Base-by-base conservation (phyloP, 75 land plant species). In the Sequoiadendron giganteum region DNA sequence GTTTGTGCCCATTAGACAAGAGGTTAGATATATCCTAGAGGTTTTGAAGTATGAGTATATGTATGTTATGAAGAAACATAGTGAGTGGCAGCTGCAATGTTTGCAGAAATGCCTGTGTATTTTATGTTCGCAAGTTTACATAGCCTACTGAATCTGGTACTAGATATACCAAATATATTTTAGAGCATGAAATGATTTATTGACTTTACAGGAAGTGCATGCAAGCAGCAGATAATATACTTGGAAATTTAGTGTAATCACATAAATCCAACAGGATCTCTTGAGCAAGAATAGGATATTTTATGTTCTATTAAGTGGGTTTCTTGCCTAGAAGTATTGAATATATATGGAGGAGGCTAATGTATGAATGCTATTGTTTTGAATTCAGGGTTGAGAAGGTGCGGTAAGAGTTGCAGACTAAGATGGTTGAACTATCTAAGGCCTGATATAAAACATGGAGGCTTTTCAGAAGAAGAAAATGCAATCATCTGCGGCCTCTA, bases 361-460 rank as follows among this genome's bases (percentile, higher is more conserved):
- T 43, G 45, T 9, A 19, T 81, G 30, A 81, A 42, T 25, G 40
- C 16, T 30, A 34, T 76, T 13, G 18, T 38, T 86, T 18, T 77
- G 28, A 34, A 70, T 86, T 30, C 76, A 92, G 93, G 91, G 2
- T 87, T 92, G n/a, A 92, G 86, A 28, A 73, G 93, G 1, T 92
- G 93, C 21, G 93, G 93, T 30, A 92, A 90, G 88, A 92, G 93
- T 77, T 92, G 93, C 48, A 73, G 92, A 11, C 87, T 91, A 16
- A 39, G 90, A 58, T 91, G 92, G 92, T 83, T 91, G 56, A 89
- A 89, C 81, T 90, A 89, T 78, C 85, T 90, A 38, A 77, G 90
- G 85, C 91, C 92, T 39, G 86, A 90, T 75, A 88, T 92, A 25
- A 90, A 88, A 65, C 91, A 86, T 56, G 92, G 92, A 36, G 87